These are phyloP conservation scores for Apophysomyces trapeziformis DNA, from an alignment of 371 early-diverging fungal genomes.

Conservation along the genomic window DNA sequence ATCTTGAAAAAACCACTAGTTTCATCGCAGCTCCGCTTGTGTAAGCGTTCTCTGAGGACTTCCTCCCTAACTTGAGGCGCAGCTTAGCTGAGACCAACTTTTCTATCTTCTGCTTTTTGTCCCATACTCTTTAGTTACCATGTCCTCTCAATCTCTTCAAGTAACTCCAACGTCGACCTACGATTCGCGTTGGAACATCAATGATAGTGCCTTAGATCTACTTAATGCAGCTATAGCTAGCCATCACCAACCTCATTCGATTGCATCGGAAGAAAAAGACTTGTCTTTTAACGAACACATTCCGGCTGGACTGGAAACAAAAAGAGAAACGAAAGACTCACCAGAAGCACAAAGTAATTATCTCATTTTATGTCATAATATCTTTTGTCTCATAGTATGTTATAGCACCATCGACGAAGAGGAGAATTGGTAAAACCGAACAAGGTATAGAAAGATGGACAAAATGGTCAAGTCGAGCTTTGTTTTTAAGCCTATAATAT, in stretches of 20 bases:
- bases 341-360: conserved; percentile 3
- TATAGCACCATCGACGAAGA: conserved; percentile 10
- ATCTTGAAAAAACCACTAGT: no score
- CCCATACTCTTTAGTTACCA: background rate
- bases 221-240: conserved; percentile 43
- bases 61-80: background rate
- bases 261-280: background rate
- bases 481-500: no score
- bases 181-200: background rate
- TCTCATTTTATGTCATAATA: background rate
- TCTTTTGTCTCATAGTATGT: conserved; percentile 2
- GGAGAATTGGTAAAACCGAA: conserved; percentile 16
- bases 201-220: conserved; percentile 19
- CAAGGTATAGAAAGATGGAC: background rate
- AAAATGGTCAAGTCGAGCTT: background rate
- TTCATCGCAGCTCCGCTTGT: no score
- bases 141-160: background rate
- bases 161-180: background rate
- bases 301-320: conserved; percentile 3
- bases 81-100: background rate
- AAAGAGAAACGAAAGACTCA: background rate
- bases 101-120: background rate
- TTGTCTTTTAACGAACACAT: conserved; percentile 16
- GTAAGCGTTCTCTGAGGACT: no score
- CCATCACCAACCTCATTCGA: conserved; percentile 21